Base-by-base conservation (phyloP, 495 filamentous ascomycete species). In the Talaromyces nanjingensis region DNA sequence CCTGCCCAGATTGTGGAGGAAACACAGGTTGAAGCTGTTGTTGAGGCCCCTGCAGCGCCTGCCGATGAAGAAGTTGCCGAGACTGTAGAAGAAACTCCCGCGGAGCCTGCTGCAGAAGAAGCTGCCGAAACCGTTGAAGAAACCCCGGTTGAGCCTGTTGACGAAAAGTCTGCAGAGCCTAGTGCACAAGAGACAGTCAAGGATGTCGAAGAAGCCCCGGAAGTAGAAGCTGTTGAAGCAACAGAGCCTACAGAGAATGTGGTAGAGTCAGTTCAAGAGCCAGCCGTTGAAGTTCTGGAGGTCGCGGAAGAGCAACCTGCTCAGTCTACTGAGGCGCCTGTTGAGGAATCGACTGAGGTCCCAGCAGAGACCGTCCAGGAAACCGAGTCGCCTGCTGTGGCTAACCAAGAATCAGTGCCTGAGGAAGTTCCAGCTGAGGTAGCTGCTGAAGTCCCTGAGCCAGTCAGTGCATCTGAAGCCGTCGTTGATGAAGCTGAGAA, bases 151-250 rank as follows among this genome's bases (percentile, higher is more conserved):
- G 65, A 67, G 57, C 42, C 64, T 62, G 8, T 18, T 14, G 59
- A 45, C 3, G 42, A 37, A 37, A 37, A 37, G 33, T 12, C 33
- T 37, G 33, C 33, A 37, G 65, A 67, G 56, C 39, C 63, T 65
- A 2, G n/a, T 7, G 60, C 16, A 9, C n/a, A 49, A 49, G 45
- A 33, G 20, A 63, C 59, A 0, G 20, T 25, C 11, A 8, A 27
- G 18, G n/a, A 58, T n/a, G 60, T 62, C 39, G 64, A 66, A 55
- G 64, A 71, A 64, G 14, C 52, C 16, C 8, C 53, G 29, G 65
- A 52, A 60, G 34, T 25, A 29, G 12, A 39, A 16, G 6, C 39
- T 20, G 39, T 55, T 20, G 61, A 66, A 22, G 57, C 59, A 24
- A 34, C 29, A 34, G 64, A 52, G 34, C 34, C 62, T 39, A 22